Percentiles rank a stretch among this genome's conserved stretches.
Evolutionary conservation across 2,329 filamentous ascomycete genomes (phyloP).

Genomic region (Pezicula rhizophila): DNA sequence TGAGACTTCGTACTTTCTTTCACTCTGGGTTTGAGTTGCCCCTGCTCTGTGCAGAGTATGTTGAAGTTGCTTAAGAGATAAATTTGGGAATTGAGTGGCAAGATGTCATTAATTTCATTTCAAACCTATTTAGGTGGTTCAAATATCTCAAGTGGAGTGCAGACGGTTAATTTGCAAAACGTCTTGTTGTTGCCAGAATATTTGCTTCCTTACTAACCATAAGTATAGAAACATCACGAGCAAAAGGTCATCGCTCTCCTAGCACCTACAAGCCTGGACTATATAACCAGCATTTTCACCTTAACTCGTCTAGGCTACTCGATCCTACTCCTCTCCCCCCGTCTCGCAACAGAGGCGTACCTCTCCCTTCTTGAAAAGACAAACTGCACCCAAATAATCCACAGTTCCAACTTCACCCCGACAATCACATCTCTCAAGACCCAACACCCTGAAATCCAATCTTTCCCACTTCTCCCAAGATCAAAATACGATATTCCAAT

Average conservation of each 20-base stretch:
- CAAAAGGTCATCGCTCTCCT: slow-evolving; percentile 16
- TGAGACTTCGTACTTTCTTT: too few species aligned
- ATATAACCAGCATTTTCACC: slow-evolving; percentile 45
- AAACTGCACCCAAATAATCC: slow-evolving; percentile 11
- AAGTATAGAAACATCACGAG: background rate
- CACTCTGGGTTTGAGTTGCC: too few species aligned
- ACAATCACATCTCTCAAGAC: slow-evolving; percentile 7
- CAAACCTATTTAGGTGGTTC: too few species aligned
- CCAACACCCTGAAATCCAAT: slow-evolving; percentile 14
- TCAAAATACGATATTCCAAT: slow-evolving; percentile 9
- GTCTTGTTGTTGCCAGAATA: too few species aligned
- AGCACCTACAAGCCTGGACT: slow-evolving; percentile 36
- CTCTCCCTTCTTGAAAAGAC: slow-evolving; percentile 39
- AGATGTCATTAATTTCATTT: too few species aligned
- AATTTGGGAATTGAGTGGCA: too few species aligned
- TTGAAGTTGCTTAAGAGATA: too few species aligned
- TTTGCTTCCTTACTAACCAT: background rate
- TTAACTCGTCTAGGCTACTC: slow-evolving; percentile 47
- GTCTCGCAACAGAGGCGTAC: slow-evolving; percentile 45
- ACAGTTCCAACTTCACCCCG: slow-evolving; percentile 6
- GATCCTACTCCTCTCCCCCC: slow-evolving; percentile 46
- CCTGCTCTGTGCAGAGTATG: too few species aligned
- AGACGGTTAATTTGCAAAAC: too few species aligned
- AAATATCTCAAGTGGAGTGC: too few species aligned
- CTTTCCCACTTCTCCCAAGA: slow-evolving; percentile 14